Evolutionary conservation across 148 eudicot genomes (phyloP), one percentile per base, ranked within the genome.

Genomic region (Diospyros lotus): DNA sequence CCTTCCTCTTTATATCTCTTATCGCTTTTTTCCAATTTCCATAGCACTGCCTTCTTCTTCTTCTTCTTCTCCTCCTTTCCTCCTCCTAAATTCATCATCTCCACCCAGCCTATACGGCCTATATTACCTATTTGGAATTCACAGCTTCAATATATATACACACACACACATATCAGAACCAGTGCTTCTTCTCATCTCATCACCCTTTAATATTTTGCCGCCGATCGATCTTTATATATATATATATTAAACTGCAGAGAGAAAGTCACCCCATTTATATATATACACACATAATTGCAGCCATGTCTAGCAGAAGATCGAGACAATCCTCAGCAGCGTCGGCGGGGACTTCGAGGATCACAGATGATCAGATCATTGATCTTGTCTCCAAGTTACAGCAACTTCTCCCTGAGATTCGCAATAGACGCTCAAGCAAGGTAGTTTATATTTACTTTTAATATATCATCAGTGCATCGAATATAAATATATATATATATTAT

Each of bases 361-460:
- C 87, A 1, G 95, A 93, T 71, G 97, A 87, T 45, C 95, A 93
- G 77, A 93, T 90, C 74, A 84, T 82, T 44, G 86, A 87, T 41
- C 97, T 92, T 38, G 81, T 92, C 55, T 84, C 91, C 69, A 92
- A 90, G 84, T 78, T 92, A 55, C 95, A 92, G 50, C 95, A 90
- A 59, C 90, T 87, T 54, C 87, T 92, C 73, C 97, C 97, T 38
- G 97, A 93, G 84, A 84, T 93, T 66, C 85, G 82, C 39, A 87
- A 68, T 66, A 81, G 92, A 69, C 92, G 94, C 74, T 81, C 94
- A 9, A 78, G 82, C 77, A 92, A 89, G 92, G 97, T 87, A 65
- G 18, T 66, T 65, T 9, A 28, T 67, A 1, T 39, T 8, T 50
- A 15, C 68, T 18, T 50, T n/a, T n/a, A 39, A 46, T 69, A 2